These are phyloP conservation scores for Grosmannia clavigera DNA, from an alignment of 2,329 filamentous ascomycete genomes.

Conservation along the genomic window DNA sequence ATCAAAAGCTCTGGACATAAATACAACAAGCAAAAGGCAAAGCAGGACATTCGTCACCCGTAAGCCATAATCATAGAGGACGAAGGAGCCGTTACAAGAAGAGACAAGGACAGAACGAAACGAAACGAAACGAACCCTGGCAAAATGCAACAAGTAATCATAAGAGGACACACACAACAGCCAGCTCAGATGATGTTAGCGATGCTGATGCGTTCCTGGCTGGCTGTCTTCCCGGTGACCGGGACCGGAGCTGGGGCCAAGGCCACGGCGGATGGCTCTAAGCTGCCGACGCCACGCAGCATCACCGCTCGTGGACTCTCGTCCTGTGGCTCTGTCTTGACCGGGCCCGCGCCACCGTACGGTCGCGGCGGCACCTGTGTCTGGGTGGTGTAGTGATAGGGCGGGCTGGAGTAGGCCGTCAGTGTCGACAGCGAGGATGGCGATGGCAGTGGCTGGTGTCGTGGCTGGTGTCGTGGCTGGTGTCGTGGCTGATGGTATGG, in stretches of 20 bases:
- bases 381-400: slow-evolving; percentile 6
- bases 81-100: background rate
- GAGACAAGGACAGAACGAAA: background rate
- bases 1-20: too few relatives aligned
- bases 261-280: background rate
- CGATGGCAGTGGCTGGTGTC: slow-evolving; percentile 1
- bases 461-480: background rate
- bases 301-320: background rate
- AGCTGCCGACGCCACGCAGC: background rate
- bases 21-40: too few relatives aligned
- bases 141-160: too few relatives aligned
- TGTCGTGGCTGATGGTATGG: background rate
- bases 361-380: slow-evolving; percentile 7
- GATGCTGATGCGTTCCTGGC: slow-evolving; percentile 32
- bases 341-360: slow-evolving; percentile 1
- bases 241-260: background rate
- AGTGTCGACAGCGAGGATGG: background rate
- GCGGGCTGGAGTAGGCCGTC: background rate
- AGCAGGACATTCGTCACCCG: background rate
- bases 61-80: background rate
- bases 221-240: slow-evolving; percentile 9
- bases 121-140: background rate
- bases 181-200: slow-evolving; percentile 26
- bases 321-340: slow-evolving; percentile 18
- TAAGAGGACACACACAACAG: background rate